Conservation (phyloP, 2,329 filamentous ascomycete genomes). For the Exophiala xenobiotica region DNA sequence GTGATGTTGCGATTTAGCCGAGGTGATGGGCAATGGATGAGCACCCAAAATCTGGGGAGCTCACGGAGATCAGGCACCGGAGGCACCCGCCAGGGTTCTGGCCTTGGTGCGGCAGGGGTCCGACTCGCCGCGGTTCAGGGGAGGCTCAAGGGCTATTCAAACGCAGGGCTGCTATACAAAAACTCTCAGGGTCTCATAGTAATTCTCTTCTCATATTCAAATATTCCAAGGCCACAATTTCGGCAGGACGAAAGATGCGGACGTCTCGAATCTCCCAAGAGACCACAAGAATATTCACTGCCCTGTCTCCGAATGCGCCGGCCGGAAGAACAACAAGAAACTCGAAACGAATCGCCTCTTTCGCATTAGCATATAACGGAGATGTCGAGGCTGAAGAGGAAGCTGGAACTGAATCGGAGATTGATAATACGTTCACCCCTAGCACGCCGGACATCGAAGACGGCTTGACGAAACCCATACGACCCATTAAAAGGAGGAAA, state of each 20-base stretch:
- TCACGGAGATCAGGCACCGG: too few relatives aligned
- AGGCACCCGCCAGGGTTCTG: background rate
- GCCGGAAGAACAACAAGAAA: conserved; percentile 49
- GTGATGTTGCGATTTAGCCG: conserved; percentile 1
- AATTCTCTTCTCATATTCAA: too few relatives aligned
- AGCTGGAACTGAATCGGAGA: conserved; percentile 34
- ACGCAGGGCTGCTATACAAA: too few relatives aligned
- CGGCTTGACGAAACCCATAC: conserved; percentile 37
- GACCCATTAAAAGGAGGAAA: conserved; percentile 50
- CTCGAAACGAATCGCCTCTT: conserved; percentile 39
- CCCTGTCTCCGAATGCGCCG: conserved; percentile 40
- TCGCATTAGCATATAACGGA: conserved; percentile 44
- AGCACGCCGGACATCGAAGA: conserved; percentile 59
- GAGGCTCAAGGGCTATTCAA: background rate
- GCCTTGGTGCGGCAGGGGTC: background rate
- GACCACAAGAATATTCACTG: conserved; percentile 56
- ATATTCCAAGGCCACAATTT: too few relatives aligned
- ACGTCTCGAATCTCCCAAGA: conserved; percentile 61
- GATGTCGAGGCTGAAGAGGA: conserved; percentile 32
- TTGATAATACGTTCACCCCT: conserved; percentile 35
- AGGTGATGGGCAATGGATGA: background rate
- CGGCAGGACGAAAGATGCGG: conserved; percentile 45
- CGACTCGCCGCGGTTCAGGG: background rate
- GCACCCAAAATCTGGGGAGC: background rate
- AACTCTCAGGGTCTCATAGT: too few relatives aligned